A percentile compares a stretch with the other conserved stretches of the same genome.
Evolutionary conservation across 305 asterid species (phyloP).

Genomic region (Withania somnifera): DNA sequence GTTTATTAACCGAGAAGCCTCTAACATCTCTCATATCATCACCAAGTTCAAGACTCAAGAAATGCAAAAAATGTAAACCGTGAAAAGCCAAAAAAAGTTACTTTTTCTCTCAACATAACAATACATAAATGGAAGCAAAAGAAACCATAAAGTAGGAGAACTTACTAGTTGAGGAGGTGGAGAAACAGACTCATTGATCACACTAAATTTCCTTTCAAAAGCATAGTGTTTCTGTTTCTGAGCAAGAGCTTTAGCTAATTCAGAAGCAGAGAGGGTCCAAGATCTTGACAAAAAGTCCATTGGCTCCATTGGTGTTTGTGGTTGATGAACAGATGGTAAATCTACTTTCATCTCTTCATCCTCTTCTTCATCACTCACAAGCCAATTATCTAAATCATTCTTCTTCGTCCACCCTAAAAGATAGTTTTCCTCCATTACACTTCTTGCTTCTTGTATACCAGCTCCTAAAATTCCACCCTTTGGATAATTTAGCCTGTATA

Average conservation of each 20-base stretch:
- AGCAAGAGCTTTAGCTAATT: constrained; percentile 58
- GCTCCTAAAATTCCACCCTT: neutral
- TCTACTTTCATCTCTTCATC: constrained; percentile 17
- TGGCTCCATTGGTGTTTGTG: constrained; percentile 75
- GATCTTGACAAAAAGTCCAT: constrained; percentile 85
- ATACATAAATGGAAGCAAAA: neutral
- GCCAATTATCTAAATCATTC: constrained; percentile 22
- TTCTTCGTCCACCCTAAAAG: constrained; percentile 26
- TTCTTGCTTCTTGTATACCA: neutral
- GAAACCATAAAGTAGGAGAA: neutral
- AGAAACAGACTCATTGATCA: constrained; percentile 21
- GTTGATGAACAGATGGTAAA: constrained; percentile 59
- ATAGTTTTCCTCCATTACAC: constrained; percentile 23
- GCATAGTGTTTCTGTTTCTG: constrained; percentile 30
- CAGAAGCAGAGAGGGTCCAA: constrained; percentile 72
- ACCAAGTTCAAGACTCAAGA: neutral
- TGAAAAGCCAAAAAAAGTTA: neutral
- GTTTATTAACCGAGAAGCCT: neutral
- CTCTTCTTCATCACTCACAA: constrained; percentile 31
- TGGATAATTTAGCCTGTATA: neutral
- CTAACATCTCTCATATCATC: neutral
- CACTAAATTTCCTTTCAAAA: constrained; percentile 16
- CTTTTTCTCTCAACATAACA: neutral
- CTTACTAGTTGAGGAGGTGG: constrained; percentile 34
- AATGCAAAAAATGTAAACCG: neutral